These are phyloP conservation scores for Spathaspora arborariae DNA, from an alignment of 805 yeast species.

Conservation along the genomic window DNA sequence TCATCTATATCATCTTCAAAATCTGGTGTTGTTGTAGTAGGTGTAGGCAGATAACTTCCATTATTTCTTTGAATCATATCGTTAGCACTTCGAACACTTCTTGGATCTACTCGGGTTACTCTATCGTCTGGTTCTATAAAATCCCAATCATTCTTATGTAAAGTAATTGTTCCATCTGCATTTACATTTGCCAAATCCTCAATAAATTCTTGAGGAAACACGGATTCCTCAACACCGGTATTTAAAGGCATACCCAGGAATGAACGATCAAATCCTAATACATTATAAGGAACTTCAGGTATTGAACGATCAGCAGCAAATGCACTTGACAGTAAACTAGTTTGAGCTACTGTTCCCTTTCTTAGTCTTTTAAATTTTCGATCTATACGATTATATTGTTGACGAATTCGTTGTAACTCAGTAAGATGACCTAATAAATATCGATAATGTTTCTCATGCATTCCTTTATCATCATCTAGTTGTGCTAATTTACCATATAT, in stretches of 20 bases:
- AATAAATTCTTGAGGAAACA: constrained; percentile 36
- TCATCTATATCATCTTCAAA: background rate
- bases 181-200: constrained; percentile 28
- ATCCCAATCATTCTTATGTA: constrained; percentile 36
- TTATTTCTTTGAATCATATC: background rate
- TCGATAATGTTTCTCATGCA: constrained; percentile 35
- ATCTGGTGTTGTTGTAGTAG: background rate
- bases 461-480: constrained; percentile 34
- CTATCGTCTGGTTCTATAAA: constrained; percentile 21
- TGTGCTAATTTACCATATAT: constrained; percentile 27
- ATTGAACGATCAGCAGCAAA: constrained; percentile 26
- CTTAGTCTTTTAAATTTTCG: constrained; percentile 35
- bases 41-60: background rate
- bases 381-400: constrained; percentile 33
- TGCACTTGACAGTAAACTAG: constrained; percentile 25
- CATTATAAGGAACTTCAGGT: constrained; percentile 33
- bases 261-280: constrained; percentile 38
- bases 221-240: constrained; percentile 19
- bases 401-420: constrained; percentile 23
- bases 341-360: constrained; percentile 24
- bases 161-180: constrained; percentile 22
- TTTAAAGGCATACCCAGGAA: constrained; percentile 37
- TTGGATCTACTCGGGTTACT: constrained; percentile 14
- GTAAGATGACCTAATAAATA: constrained; percentile 30
- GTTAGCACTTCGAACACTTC: background rate